A percentile compares a stretch with the other conserved stretches of the same genome.
Evolutionary conservation across 164 flowering plant species (phyloP).

Genomic region (Warburgia ugandensis): DNA sequence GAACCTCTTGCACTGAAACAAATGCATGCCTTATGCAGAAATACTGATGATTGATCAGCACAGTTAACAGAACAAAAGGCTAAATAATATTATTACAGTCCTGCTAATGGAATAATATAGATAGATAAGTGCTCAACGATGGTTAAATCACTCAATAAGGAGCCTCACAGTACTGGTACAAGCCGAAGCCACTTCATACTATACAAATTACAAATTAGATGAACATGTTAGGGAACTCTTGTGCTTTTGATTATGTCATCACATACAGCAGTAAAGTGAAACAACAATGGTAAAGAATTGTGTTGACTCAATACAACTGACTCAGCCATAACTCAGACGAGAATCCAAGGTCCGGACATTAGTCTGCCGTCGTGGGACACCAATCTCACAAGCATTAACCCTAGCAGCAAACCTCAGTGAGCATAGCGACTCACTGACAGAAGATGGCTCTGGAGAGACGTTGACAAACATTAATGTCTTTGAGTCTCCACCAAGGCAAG

Average conservation of each 20-base stretch:
- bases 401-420: slow-evolving; percentile 89
- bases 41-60: no score
- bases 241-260: slow-evolving; percentile 4
- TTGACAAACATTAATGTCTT: slow-evolving; percentile 96
- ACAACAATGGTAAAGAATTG: neutral
- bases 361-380: slow-evolving; percentile 74
- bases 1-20: no score
- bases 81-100: no score
- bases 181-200: slow-evolving; percentile 10
- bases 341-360: slow-evolving; percentile 45
- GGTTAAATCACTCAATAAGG: no score
- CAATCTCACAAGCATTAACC: slow-evolving; percentile 94
- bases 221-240: slow-evolving; percentile 29
- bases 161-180: no score
- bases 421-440: slow-evolving; percentile 77
- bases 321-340: slow-evolving; percentile 67
- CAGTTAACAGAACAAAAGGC: no score
- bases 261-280: slow-evolving; percentile 1
- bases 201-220: slow-evolving; percentile 37
- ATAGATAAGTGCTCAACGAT: no score
- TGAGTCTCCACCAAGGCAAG: slow-evolving; percentile 95
- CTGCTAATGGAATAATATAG: no score
- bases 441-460: slow-evolving; percentile 80
- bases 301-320: neutral
- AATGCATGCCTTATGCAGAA: no score